Evolutionary conservation across 306 rosid species (phyloP), one percentile per base, ranked within the genome.

Genomic region (Hippophae rhamnoides): DNA sequence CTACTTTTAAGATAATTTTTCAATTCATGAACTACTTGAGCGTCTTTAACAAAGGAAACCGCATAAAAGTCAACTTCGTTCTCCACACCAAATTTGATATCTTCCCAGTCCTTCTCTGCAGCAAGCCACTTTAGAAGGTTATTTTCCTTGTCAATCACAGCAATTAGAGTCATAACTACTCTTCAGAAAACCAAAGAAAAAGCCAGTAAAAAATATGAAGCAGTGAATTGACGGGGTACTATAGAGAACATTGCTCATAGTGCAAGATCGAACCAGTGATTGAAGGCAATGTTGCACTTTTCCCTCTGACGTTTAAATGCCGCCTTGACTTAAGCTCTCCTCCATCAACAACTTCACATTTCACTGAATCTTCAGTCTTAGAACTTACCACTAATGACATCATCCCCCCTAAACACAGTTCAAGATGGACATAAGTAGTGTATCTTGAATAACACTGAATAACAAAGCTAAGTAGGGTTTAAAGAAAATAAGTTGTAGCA

Each of bases 41-140:
- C 99, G 77, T 84, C 95, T 84, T 92, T 92, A 59, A 92, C 99
- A 70, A 92, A 92, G 13, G 99, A 92, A 67, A 92, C 99, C n/a
- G 99, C 99, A 77, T 92, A 92, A 70, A 92, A 92, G 69, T 92
- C 99, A 72, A 92, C 96, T 84, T 82, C 47, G 81, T 92, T 92
- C 62, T 92, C 99, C 48, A 88, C 97, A 76, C 99, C 99, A 68
- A 92, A 92, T 79, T 92, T 84, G 69, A 92, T 92, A 71, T 92
- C 99, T 57, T 92, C 99, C 99, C 99, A 92, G 71, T 92, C 99
- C 89, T 92, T 92, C 71, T 92, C 99, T 86, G 99, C 76, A 83
- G 51, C 8, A 85, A 66, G 64, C 54, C 46, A 76, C 66, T 10
- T 60, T 10, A 42, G 43, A 78, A n/a, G 51, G 41, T 66, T 14